Conservation (phyloP, 2,329 filamentous ascomycete genomes). For the Fusarium sp. region DNA sequence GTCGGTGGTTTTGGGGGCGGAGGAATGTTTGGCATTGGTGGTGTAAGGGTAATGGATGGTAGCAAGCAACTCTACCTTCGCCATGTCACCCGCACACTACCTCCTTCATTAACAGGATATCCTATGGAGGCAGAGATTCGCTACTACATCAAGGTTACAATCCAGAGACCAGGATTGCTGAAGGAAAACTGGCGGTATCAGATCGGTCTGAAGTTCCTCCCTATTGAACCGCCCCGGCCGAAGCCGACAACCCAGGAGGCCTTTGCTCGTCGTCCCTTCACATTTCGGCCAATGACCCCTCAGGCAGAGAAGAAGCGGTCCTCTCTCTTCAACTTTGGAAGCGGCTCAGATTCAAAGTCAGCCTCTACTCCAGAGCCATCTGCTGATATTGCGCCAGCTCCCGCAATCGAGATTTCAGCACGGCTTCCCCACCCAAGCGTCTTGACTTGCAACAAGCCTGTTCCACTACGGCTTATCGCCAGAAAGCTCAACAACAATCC, state of each 20-base stretch:
- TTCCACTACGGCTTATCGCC: slow-evolving; percentile 82
- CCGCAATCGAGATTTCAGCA: slow-evolving; percentile 79
- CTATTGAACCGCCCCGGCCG: slow-evolving; percentile 87
- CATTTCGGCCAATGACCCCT: slow-evolving; percentile 58
- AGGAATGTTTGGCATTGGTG: slow-evolving; percentile 59
- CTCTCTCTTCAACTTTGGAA: slow-evolving; percentile 64
- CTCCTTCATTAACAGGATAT: slow-evolving; percentile 88
- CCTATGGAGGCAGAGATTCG: slow-evolving; percentile 87
- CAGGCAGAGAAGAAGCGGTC: slow-evolving; percentile 60
- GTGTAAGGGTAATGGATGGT: slow-evolving; percentile 70
- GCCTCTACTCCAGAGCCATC: slow-evolving; percentile 38
- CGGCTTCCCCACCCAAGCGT: slow-evolving; percentile 88
- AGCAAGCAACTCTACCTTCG: slow-evolving; percentile 67
- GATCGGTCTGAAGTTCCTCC: slow-evolving; percentile 83
- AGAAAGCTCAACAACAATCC: slow-evolving; percentile 76
- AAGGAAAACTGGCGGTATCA: slow-evolving; percentile 85
- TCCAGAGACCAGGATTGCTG: slow-evolving; percentile 86
- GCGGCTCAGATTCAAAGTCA: slow-evolving; percentile 41
- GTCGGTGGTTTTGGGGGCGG: slow-evolving; percentile 60
- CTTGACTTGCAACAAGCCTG: slow-evolving; percentile 85
- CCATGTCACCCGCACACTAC: slow-evolving; percentile 87
- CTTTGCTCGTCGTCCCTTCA: slow-evolving; percentile 79
- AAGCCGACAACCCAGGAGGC: slow-evolving; percentile 76
- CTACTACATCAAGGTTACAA: slow-evolving; percentile 96
- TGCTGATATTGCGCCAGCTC: slow-evolving; percentile 50